Evolutionary conservation across 495 filamentous ascomycete genomes (phyloP).

Genomic region (Penicillium odoratum): DNA sequence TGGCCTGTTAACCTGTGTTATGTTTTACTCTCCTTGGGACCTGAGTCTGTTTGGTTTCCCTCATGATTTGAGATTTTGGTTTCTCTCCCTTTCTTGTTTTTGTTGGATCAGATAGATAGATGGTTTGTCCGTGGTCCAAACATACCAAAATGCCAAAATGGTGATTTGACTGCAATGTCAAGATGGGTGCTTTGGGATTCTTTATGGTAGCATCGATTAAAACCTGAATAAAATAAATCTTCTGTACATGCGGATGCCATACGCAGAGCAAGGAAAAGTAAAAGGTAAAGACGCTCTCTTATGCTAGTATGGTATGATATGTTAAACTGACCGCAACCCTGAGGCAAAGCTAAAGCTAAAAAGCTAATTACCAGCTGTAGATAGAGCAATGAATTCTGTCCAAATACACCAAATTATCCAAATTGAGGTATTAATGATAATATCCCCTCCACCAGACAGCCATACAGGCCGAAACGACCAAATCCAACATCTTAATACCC

Average conservation of each 20-base stretch:
- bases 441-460: slow-evolving; percentile 91
- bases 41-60: not conserved
- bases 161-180: not conserved
- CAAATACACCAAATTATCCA: not conserved
- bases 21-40: not conserved
- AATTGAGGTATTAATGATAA: slow-evolving; percentile 48
- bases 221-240: no score
- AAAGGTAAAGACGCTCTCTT: slow-evolving; percentile 8
- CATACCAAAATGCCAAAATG: slow-evolving; percentile 2
- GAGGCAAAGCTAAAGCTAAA: not conserved
- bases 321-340: not conserved
- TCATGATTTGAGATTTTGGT: slow-evolving; percentile 4
- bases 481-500: slow-evolving; percentile 91
- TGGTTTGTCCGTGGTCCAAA: slow-evolving; percentile 6
- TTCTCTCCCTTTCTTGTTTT: slow-evolving; percentile 1
- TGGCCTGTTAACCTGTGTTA: not conserved
- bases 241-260: not conserved
- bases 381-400: not conserved
- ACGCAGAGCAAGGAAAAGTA: not conserved
- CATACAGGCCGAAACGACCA: slow-evolving; percentile 88
- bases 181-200: not conserved
- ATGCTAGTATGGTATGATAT: not conserved
- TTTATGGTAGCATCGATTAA: no score
- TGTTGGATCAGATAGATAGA: slow-evolving; percentile 11
- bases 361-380: slow-evolving; percentile 2